Base-by-base conservation (phyloP, 2,329 filamentous ascomycete species). In the Alternaria rosae region DNA sequence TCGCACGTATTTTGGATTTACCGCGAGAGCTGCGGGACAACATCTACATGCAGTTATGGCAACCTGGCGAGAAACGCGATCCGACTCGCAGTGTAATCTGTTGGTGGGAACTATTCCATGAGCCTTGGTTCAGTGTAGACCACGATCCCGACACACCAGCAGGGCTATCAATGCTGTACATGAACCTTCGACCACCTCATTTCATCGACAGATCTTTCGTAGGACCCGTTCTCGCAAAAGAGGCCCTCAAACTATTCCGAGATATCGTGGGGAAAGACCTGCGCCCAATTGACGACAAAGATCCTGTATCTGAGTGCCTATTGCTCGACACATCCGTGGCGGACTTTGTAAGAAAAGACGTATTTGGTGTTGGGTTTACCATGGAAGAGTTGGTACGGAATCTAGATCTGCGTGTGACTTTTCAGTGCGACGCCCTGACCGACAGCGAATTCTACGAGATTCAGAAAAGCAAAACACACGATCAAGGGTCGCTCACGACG, bases 1-100 rank as follows among this genome's bases (percentile, higher is more conserved):
- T 61, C 30, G 25, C 41, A 15, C 44, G 57, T 6, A 30, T 62
- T 20, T 35, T 65, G 3, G 10, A 54, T 4, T 30, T 61, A 21
- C 61, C 61, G 10, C 57, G 54, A 13, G 61, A 66, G 35, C 52
- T 59, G 6, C 58, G 57, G n/a, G 57, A 64, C 17, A 38, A 25
- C 20, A 56, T 59, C 32, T 61, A 61, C 43, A 54, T 7, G 45
- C 20, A 54, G 9, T 38, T 64, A 13, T 64, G 60, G 58, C 47
- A 42, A 3, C 23, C 43, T 7, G 42, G 44, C 13, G 21, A 44
- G 6, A 13, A 44, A 5, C 28, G 47, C 3, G 60, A 60, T 32
- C 57, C 54, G 3, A 54, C 30, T 9, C 43, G 50, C 28, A 42
- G 41, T 20, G 32, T 63, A 6, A 17, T 65, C 20, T 60, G 63